Evolutionary conservation across 1,284 basidiomycete genomes (phyloP), one percentile per base, ranked within the genome.

Genomic region (Cutaneotrichosporon curvatum): DNA sequence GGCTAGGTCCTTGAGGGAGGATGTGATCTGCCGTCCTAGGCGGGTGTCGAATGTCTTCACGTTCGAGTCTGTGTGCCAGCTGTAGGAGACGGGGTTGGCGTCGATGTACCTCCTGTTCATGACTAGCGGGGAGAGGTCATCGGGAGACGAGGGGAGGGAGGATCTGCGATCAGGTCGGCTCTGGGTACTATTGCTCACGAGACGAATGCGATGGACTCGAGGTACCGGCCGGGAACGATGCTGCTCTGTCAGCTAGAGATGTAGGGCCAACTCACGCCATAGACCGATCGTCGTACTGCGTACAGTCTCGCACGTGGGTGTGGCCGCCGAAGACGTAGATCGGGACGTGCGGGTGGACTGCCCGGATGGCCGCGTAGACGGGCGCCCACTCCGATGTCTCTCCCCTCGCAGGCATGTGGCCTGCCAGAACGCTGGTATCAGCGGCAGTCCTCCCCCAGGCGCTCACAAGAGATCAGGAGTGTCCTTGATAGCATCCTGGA

Each of bases 311-410:
- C 48, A 88, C 82, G 61, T 88, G 86, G 1, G 75, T 79, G 58
- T 88, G 85, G 4, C 83, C 81, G 4, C 87, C 87, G 42, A 90
- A 79, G 53, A 90, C 83, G 43, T 87, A 62, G 43, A 91, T 83
- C 0, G 87, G 87, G 0, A 83, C 84, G 7, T 69, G 62, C 0
- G 83, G 78, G 63, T 90, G 88, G 0, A 82, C 74, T 2, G 75
- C 74, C 15, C 87, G 80, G 43, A 91, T 75, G 7, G 84, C 84
- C 45, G 84, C 73, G 65, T 84, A 85, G 0, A 91, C 81, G 12
- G 77, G 82, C 79, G 80, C 78, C 81, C 84, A 73, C 50, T 73
- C 67, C 0, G 64, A 52, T 2, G 57, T 68, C 51, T 53, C 45
- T 10, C 63, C 67, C 31, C 63, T 55, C 8, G 61, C 65, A 2